A percentile compares a stretch with the other conserved stretches of the same genome.
phyloP scores from a whole-genome alignment of 192 early-diverging fungal species.

The Spizellomyces sp. region DNA sequence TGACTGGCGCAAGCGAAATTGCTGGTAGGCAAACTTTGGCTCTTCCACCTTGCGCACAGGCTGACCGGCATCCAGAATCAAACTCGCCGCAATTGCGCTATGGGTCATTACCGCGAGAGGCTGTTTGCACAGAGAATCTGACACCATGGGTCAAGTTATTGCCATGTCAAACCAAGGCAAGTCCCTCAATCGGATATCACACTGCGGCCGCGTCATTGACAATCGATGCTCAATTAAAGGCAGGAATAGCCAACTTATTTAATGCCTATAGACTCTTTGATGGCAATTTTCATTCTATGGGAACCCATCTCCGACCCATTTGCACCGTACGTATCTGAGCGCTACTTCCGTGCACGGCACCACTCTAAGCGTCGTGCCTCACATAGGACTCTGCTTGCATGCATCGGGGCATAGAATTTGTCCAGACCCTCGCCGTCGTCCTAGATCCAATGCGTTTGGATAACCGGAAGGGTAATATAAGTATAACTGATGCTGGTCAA shows the following conservation, averaged over 20 bases:
- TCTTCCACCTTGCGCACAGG: background rate
- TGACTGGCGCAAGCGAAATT: background rate
- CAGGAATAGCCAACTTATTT: constrained; percentile 83
- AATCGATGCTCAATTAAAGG: constrained; percentile 40
- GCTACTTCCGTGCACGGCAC: constrained; percentile 44
- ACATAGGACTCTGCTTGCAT: constrained; percentile 48
- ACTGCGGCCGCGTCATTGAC: background rate
- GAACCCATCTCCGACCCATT: constrained; percentile 62
- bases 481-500: background rate
- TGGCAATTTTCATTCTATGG: constrained; percentile 89
- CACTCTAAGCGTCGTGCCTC: constrained; percentile 25
- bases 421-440: constrained; percentile 79
- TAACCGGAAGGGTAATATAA: constrained; percentile 19
- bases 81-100: constrained; percentile 59
- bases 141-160: constrained; percentile 96
- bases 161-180: constrained; percentile 86
- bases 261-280: constrained; percentile 93
- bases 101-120: constrained; percentile 84
- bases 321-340: constrained; percentile 49
- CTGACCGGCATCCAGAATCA: background rate
- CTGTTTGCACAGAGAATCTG: constrained; percentile 97
- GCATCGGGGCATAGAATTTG: constrained; percentile 58
- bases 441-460: constrained; percentile 68
- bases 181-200: background rate
- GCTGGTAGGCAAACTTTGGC: background rate